Evolutionary conservation across 768 basidiomycete species (phyloP), one percentile per base, ranked within the genome.

Genomic region (Boletus rex-veris): DNA sequence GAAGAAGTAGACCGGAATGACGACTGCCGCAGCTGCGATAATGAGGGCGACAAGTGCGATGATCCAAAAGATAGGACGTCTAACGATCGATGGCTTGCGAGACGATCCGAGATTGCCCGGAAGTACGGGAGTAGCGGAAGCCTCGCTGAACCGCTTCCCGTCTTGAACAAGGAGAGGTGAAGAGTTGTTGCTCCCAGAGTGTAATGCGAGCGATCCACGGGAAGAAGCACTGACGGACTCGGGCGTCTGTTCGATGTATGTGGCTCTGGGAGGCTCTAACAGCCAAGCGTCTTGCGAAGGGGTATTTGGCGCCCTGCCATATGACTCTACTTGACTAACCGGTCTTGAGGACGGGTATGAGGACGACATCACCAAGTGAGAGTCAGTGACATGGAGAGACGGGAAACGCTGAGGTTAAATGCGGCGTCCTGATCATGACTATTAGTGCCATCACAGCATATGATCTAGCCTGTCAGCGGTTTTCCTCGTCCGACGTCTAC

Each of bases 1-100:
- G 10, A 70, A 24, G 45, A 71, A 66, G 46, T 71, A 70, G 48
- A 78, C 70, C 0, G 76, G 80, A 7, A 83, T 60, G 12, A 77
- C 67, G 44, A 80, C 71, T 30, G 74, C 74, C 14, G 69, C 62
- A 26, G 73, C 58, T 26, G 74, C 65, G 26, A 74, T 47, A 15
- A 51, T 18, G 31, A 76, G 54, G 36, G 66, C 59, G 43, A 64
- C 56, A 11, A 73, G 43, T 31, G 60, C 64, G 39, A 71, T 52
- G 15, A 70, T 24, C 67, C 69, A 72, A 37, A 67, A 63, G 38
- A 63, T 21, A 35, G 52, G 69, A 2, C 70, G 60, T 30, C 28
- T 18, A 42, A 64, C 7, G 43, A 61, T 26, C n/a, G 59, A 45
- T 48, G 55, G 67, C 41, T 44, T 71, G 33, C 28, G 58, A n/a